Conservation (phyloP, 331 rosid genomes). For the Acacia pycnantha region DNA sequence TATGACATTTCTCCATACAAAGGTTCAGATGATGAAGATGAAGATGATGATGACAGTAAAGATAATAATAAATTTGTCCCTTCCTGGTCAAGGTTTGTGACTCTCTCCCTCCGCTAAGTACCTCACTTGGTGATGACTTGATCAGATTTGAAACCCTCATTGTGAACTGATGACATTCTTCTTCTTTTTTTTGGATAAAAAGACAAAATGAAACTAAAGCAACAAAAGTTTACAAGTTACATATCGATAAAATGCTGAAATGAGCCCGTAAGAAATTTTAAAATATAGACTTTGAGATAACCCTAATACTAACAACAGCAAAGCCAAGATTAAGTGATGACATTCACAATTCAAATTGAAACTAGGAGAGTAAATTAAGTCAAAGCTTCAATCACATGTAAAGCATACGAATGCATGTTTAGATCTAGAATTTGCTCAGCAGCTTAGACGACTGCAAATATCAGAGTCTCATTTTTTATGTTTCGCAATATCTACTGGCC, state of each 20-base stretch:
- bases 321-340: background rate
- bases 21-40: slow-evolving; percentile 90
- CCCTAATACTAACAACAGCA: no score
- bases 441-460: slow-evolving; percentile 12
- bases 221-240: no score
- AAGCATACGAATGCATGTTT: background rate
- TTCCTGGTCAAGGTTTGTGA: slow-evolving; percentile 87
- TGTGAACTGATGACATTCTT: background rate
- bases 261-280: no score
- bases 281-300: no score
- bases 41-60: slow-evolving; percentile 52
- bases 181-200: no score
- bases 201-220: no score
- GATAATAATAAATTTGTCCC: slow-evolving; percentile 64
- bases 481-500: slow-evolving; percentile 23
- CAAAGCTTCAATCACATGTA: background rate
- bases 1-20: slow-evolving; percentile 91
- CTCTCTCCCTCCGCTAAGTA: background rate
- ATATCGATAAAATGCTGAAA: no score
- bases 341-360: slow-evolving; percentile 12
- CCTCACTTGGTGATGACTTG: background rate
- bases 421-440: background rate
- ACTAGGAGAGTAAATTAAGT: slow-evolving; percentile 7
- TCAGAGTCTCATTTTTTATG: background rate
- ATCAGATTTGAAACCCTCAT: background rate